Conservation (phyloP, 208 protist genomes). For the Leishmania braziliensis region DNA sequence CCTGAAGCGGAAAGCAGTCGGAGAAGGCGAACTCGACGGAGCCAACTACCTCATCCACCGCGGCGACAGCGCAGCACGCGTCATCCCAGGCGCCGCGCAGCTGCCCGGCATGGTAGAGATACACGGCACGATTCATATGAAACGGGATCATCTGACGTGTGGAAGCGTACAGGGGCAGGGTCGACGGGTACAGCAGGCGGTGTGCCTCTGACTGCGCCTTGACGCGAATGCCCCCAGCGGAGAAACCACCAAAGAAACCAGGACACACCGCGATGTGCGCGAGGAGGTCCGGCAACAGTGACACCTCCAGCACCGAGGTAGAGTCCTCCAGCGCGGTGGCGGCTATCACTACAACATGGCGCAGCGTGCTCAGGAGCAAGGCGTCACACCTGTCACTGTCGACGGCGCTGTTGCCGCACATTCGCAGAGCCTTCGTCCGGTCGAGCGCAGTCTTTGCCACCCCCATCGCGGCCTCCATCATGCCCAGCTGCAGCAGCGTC, state of each 20-base stretch:
- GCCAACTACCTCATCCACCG: slow-evolving; percentile 75
- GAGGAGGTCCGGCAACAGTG: slow-evolving; percentile 53
- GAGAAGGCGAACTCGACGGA: slow-evolving; percentile 75
- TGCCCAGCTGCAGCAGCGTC: slow-evolving; percentile 70
- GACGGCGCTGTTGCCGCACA: background rate
- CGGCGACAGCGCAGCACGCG: slow-evolving; percentile 64
- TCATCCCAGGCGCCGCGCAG: slow-evolving; percentile 67
- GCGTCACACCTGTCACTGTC: slow-evolving; percentile 3
- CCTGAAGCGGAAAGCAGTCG: slow-evolving; percentile 66
- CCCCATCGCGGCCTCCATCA: slow-evolving; percentile 43
- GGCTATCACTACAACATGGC: slow-evolving; percentile 42
- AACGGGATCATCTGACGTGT: slow-evolving; percentile 67
- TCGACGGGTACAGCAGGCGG: slow-evolving; percentile 53
- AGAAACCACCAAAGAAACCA: slow-evolving; percentile 76
- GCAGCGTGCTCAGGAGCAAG: slow-evolving; percentile 32
- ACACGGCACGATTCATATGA: slow-evolving; percentile 65
- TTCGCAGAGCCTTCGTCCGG: background rate
- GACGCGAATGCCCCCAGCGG: slow-evolving; percentile 39
- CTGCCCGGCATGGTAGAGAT: slow-evolving; percentile 36
- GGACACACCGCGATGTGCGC: slow-evolving; percentile 68
- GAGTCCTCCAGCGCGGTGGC: slow-evolving; percentile 76
- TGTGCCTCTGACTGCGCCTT: slow-evolving; percentile 29
- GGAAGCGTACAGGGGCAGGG: slow-evolving; percentile 49
- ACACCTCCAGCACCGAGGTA: slow-evolving; percentile 37
- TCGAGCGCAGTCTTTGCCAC: slow-evolving; percentile 39